Evolutionary conservation across 176 grass and related monocot genomes (phyloP).

Genomic region (barley (Hordeum vulgare)): MorexV3_pseudomolecules_assembly NC_058522.1:580739593-580740092

Average conservation of each 20-base stretch:
- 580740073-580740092: neutral
- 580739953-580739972: neutral
- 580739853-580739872: neutral
- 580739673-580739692: neutral
- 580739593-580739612: neutral
- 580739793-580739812: neutral
- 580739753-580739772: neutral
- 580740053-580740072: neutral
- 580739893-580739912: neutral
- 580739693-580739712: neutral
- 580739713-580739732: neutral
- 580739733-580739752: neutral
- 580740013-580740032: neutral
- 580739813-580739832: too few relatives aligned
- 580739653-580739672: neutral
- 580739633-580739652: neutral
- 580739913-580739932: neutral
- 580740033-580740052: neutral
- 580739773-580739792: neutral
- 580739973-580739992: neutral
- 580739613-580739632: neutral
- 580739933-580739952: neutral
- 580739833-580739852: too few relatives aligned
- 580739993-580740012: neutral
- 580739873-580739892: neutral